Evolutionary conservation across 768 basidiomycete genomes (phyloP).

Genomic region (Boletales sp.): DNA sequence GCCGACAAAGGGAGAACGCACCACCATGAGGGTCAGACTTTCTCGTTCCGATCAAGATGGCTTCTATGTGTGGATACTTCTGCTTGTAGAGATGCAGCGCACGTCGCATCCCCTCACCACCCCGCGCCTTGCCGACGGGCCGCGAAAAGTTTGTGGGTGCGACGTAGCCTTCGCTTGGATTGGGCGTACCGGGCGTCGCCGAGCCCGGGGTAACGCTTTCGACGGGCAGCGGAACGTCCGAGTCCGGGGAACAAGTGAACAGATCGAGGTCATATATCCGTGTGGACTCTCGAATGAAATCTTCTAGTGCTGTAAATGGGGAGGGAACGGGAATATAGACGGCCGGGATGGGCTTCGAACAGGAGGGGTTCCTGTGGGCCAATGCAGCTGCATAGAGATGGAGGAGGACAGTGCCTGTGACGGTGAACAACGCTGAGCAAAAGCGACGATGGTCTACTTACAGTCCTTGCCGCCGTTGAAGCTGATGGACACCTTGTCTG

Average conservation of each 20-base stretch:
- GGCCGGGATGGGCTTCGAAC: constrained; percentile 50
- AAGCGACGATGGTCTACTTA: constrained; percentile 36
- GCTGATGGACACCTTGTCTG: constrained; percentile 75
- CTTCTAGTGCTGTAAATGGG: constrained; percentile 80
- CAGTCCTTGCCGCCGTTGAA: constrained; percentile 99
- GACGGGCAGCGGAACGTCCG: constrained; percentile 43
- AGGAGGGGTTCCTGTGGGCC: constrained; percentile 37
- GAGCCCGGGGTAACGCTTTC: constrained; percentile 45
- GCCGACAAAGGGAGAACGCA: constrained; percentile 36
- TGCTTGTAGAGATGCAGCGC: constrained; percentile 74
- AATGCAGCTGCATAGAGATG: constrained; percentile 82
- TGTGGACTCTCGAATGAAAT: constrained; percentile 68
- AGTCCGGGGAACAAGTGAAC: constrained; percentile 34
- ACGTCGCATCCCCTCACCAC: constrained; percentile 71
- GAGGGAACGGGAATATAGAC: constrained; percentile 90
- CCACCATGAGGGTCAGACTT: constrained; percentile 92
- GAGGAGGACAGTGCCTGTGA: constrained; percentile 86
- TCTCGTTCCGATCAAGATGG: constrained; percentile 87
- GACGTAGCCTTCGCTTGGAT: constrained; percentile 4
- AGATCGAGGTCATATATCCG: constrained; percentile 72
- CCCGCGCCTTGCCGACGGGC: constrained; percentile 52
- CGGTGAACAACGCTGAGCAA: background rate
- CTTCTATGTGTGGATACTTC: constrained; percentile 61
- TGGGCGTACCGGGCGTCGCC: constrained; percentile 14
- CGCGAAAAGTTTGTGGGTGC: constrained; percentile 21